Conservation (phyloP, 1,284 basidiomycete genomes). For the Sutorius eximius region DNA sequence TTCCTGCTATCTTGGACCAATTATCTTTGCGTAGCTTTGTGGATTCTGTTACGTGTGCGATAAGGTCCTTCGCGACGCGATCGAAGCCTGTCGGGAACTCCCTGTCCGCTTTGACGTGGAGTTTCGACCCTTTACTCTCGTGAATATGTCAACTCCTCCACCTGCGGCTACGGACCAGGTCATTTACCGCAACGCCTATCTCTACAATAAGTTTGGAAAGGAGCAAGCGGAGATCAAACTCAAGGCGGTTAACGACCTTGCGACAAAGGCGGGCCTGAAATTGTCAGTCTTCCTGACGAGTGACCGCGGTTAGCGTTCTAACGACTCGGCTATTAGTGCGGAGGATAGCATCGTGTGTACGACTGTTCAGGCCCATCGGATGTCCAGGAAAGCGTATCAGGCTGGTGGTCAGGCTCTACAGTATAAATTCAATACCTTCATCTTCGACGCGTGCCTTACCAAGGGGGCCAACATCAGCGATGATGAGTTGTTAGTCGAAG, state of each 20-base stretch:
- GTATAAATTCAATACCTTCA: constrained; percentile 50
- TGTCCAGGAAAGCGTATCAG: constrained; percentile 68
- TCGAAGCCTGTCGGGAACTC: constrained; percentile 58
- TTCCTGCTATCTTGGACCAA: background rate
- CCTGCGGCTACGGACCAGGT: constrained; percentile 38
- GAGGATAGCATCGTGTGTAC: constrained; percentile 62
- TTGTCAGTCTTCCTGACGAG: constrained; percentile 52
- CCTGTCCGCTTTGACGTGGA: constrained; percentile 69
- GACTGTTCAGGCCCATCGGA: constrained; percentile 69
- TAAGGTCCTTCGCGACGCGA: constrained; percentile 66
- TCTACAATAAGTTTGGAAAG: constrained; percentile 55
- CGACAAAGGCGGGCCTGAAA: constrained; percentile 58
- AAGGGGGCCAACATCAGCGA: constrained; percentile 64
- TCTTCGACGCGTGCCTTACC: constrained; percentile 70
- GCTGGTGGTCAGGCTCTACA: constrained; percentile 65
- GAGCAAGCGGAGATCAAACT: constrained; percentile 53
- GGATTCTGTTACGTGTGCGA: constrained; percentile 76
- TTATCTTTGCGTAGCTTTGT: constrained; percentile 51
- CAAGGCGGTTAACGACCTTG: constrained; percentile 49
- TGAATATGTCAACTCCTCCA: constrained; percentile 49
- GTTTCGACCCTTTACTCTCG: constrained; percentile 68
- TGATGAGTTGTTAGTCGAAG: constrained; percentile 55
- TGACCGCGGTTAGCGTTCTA: background rate
- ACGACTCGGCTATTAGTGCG: constrained; percentile 36
- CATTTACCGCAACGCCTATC: constrained; percentile 36